Percentiles rank a stretch among this genome's conserved stretches.
These are phyloP conservation scores for Naumovozyma dairenensis DNA, from an alignment of 805 yeast species.

Conservation along the genomic window DNA sequence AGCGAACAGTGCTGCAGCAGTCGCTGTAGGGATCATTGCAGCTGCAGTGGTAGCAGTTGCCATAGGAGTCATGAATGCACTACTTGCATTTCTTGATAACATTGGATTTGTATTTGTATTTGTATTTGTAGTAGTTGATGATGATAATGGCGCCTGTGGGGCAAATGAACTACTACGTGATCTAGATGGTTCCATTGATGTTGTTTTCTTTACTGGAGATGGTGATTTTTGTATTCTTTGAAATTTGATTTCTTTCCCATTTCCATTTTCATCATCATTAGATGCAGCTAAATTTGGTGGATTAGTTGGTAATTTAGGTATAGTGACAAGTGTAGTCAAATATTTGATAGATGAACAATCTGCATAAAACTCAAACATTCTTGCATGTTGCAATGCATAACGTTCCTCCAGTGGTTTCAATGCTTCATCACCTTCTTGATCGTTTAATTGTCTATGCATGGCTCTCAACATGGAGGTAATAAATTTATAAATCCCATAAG, in stretches of 20 bases:
- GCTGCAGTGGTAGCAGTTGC: slow-evolving; percentile 2
- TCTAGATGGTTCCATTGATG: background rate
- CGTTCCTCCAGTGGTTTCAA: slow-evolving; percentile 64
- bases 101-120: slow-evolving; percentile 1
- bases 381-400: slow-evolving; percentile 56
- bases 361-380: slow-evolving; percentile 74
- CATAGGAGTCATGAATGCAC: slow-evolving; percentile 5
- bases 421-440: slow-evolving; percentile 49
- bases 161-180: slow-evolving; percentile 1
- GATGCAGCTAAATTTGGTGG: slow-evolving; percentile 27
- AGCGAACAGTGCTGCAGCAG: slow-evolving; percentile 26
- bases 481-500: slow-evolving; percentile 87
- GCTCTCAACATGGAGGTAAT: slow-evolving; percentile 86
- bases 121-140: background rate
- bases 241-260: slow-evolving; percentile 10
- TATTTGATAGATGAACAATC: slow-evolving; percentile 82
- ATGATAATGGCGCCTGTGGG: background rate
- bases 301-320: slow-evolving; percentile 30
- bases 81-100: slow-evolving; percentile 2
- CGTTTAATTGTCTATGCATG: slow-evolving; percentile 56
- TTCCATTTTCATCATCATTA: slow-evolving; percentile 18
- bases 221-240: slow-evolving; percentile 3
- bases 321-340: slow-evolving; percentile 60
- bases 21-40: slow-evolving; percentile 13
- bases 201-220: slow-evolving; percentile 1